Evolutionary conservation across 2,329 filamentous ascomycete genomes (phyloP), one percentile per base, ranked within the genome.

Genomic region (Celoporthe dispersa): DNA sequence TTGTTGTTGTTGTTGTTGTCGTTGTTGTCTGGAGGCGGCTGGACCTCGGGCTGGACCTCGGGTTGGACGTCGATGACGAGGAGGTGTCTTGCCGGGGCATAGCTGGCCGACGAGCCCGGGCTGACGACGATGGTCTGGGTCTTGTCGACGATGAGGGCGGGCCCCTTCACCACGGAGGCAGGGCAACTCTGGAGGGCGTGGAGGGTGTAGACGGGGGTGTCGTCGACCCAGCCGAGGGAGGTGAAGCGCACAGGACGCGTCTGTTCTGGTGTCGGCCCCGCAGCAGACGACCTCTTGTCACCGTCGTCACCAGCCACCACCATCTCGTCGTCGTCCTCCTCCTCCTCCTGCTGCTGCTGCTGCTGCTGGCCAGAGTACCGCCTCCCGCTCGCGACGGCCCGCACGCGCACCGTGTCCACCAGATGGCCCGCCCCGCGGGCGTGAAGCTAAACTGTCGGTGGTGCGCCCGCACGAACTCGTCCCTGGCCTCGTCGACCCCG

Each of bases 51-150:
- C 5, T n/a, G 22, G 8, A 48, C 51, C 41, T 61, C 57, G 6
- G 37, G 28, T 14, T 48, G 33, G 35, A 79, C 70, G 31, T 84
- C 79, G 31, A 84, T 75, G 28, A 83, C 14, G 74, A 37, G 84
- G 77, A 70, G 81, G 79, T 7, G 77, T 77, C 19, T 78, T 75
- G 0, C 80, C 75, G 59, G 22, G 3, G 14, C 16, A 11, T 41
- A 62, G 6, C 74, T 79, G 0, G 82, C 81, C 1, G 76, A 78
- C 2, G 80, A 76, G 16, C 73, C 75, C 0, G 81, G 82, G 1
- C 76, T 74, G 3, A 84, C 78, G 6, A 85, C 75, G 22, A 85
- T 81, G 0, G 82, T 85, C 68, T 85, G 83, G 0, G 82, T 84
- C 55, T 81, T 77, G 73, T 84, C 69, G 44, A 71, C 61, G 28